phyloP scores from a whole-genome alignment of 2,329 filamentous ascomycete genomes.

The Dactylellina haptotyla region DNA sequence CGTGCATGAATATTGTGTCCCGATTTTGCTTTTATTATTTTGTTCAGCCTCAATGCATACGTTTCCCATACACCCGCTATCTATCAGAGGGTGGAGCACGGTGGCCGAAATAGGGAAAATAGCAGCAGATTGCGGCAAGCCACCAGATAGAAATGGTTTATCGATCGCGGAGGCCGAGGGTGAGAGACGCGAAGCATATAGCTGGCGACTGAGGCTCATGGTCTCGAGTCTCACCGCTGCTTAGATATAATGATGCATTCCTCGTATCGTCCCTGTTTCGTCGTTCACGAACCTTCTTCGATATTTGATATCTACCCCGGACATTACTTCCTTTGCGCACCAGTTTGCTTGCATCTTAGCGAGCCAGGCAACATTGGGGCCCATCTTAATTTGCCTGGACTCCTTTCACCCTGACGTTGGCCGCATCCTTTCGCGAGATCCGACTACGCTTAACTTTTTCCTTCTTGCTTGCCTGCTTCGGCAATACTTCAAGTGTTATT shows the following conservation, averaged over 20 bases:
- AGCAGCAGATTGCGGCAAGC: constrained; percentile 15
- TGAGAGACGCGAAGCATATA: constrained; percentile 7
- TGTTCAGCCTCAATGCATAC: constrained; percentile 19
- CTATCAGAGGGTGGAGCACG: not conserved
- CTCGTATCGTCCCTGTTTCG: constrained; percentile 25
- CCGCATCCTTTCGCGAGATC: constrained; percentile 25
- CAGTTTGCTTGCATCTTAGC: constrained; percentile 27
- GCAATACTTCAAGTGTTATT: constrained; percentile 23
- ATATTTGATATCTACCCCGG: constrained; percentile 43
- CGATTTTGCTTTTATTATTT: not conserved
- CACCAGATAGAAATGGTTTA: not conserved
- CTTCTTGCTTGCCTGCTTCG: constrained; percentile 13
- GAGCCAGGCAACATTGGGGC: constrained; percentile 5
- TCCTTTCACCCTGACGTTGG: constrained; percentile 35
- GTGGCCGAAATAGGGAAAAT: constrained; percentile 14
- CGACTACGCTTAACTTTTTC: constrained; percentile 4
- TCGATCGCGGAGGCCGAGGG: constrained; percentile 18
- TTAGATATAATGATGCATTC: constrained; percentile 19
- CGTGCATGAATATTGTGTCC: not conserved
- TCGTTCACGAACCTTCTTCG: constrained; percentile 13
- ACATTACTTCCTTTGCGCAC: not conserved
- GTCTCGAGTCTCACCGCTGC: not conserved
- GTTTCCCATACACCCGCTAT: not conserved
- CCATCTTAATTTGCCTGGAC: constrained; percentile 1
- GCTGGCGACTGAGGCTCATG: constrained; percentile 18